Base-by-base conservation (phyloP, 2,329 filamentous ascomycete genomes). In the Gyromitra esculenta region DNA sequence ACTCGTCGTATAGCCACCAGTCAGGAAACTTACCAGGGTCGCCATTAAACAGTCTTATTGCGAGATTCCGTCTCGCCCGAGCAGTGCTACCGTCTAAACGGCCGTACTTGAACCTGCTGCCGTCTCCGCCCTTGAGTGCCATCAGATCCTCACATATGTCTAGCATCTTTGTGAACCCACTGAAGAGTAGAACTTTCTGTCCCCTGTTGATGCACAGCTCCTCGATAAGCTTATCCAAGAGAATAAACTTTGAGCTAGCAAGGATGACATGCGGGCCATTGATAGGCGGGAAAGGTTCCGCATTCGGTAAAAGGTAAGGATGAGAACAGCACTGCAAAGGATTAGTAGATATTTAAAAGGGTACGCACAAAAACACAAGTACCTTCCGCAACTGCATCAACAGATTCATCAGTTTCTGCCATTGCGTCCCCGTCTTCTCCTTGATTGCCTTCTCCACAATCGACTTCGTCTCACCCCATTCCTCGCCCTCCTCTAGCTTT, bases 171-270 rank as follows among this genome's bases (percentile, higher is more conserved):
- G 86, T 87, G 74, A 88, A 89, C 1, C 86, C 84, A 0, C 87
- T 88, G 75, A 89, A 89, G n/a, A 89, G 86, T 5, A 89, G 81
- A 0, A 89, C 83, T 77, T 89, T 89, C 79, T 86, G 86, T n/a
- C 82, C 82, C 63, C 87, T 83, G 72, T 86, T 84, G 64, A 87
- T 80, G 1, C 88, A 85, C 1, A 86, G 82, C 73, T 87, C 84
- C 11, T 84, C 83, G 43, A 88, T 80, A 2, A 87, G 82, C 79
- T 87, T 89, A 60, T 87, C 84, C 0, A 89, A 81, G 0, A 88
- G 82, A 18, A 88, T 86, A 80, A 88, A 88, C 77, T 89, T 89
- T 35, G 86, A 87, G 0, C 87, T 88, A 0, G 86, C 85, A 3
- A 84, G 83, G 35, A 86, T 85, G 25, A 73, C 68, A 87, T 86